Evolutionary conservation across 2,329 filamentous ascomycete species (phyloP).

Genomic region (Madurella fahalii): DNA sequence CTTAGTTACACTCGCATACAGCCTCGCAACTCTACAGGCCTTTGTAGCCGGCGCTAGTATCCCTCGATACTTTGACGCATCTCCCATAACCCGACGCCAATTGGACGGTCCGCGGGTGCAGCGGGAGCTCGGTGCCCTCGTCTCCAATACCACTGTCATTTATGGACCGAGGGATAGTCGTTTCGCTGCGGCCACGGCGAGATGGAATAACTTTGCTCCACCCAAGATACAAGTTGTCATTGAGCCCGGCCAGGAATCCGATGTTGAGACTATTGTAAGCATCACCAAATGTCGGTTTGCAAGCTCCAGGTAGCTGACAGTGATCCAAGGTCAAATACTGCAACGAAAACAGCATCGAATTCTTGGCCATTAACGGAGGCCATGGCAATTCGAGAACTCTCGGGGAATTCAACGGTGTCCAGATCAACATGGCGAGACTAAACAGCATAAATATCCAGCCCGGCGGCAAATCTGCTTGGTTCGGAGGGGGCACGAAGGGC

Average conservation of each 20-base stretch:
- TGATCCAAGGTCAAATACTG: constrained; percentile 6
- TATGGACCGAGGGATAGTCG: constrained; percentile 2
- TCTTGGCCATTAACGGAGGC: constrained; percentile 2
- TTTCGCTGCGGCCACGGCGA: neutral
- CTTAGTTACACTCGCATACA: neutral
- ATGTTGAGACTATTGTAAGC: constrained; percentile 6
- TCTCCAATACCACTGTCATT: constrained; percentile 3
- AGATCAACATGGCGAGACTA: constrained; percentile 8
- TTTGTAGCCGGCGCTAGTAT: neutral
- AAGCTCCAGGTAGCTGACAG: neutral
- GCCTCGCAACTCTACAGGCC: neutral
- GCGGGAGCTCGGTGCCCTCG: constrained; percentile 3
- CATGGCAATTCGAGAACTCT: neutral
- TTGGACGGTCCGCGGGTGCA: neutral
- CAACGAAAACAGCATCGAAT: constrained; percentile 6
- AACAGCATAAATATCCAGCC: constrained; percentile 2
- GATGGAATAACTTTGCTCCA: constrained; percentile 3
- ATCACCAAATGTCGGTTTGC: neutral
- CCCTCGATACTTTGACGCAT: neutral
- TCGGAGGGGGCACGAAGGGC: constrained; percentile 1
- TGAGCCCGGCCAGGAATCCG: constrained; percentile 1
- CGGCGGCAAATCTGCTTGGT: constrained; percentile 5
- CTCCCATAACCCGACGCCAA: neutral
- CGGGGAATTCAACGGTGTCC: constrained; percentile 1
- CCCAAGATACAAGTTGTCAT: constrained; percentile 4